Conservation (phyloP, 495 filamentous ascomycete species). For the Aspergillus wentii region DNA sequence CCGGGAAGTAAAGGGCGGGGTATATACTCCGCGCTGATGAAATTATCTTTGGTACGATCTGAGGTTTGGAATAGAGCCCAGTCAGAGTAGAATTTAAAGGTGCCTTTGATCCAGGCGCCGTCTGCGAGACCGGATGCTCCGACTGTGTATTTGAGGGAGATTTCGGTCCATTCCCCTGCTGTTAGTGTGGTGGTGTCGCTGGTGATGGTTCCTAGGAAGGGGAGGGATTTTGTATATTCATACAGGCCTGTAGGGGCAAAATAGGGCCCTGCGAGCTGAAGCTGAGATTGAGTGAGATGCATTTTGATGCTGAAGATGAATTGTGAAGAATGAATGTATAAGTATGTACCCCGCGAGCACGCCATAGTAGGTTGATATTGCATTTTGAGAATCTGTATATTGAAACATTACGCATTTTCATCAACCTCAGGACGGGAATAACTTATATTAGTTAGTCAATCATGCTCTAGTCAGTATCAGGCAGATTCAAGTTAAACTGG, state of each 20-base stretch:
- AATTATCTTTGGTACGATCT: constrained; percentile 16
- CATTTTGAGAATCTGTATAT: too few relatives aligned
- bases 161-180: constrained; percentile 22
- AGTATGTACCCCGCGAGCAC: too few relatives aligned
- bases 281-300: too few relatives aligned
- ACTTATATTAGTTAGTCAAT: too few relatives aligned
- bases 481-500: too few relatives aligned
- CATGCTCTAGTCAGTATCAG: too few relatives aligned
- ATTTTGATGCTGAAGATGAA: too few relatives aligned
- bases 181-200: constrained; percentile 11
- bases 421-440: too few relatives aligned
- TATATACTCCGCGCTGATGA: constrained; percentile 20
- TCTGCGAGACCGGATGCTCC: constrained; percentile 20
- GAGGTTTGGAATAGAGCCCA: constrained; percentile 23
- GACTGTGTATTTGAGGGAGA: constrained; percentile 16
- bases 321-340: too few relatives aligned
- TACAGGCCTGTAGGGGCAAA: constrained; percentile 18
- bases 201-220: constrained; percentile 14
- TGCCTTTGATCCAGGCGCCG: constrained; percentile 24
- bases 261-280: constrained; percentile 11
- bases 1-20: constrained; percentile 5
- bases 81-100: constrained; percentile 26
- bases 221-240: constrained; percentile 16
- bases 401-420: too few relatives aligned
- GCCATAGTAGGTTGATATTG: too few relatives aligned